Evolutionary conservation across 176 grass and related monocot species (phyloP).

Genomic region (Oropetium thomaeum): DNA sequence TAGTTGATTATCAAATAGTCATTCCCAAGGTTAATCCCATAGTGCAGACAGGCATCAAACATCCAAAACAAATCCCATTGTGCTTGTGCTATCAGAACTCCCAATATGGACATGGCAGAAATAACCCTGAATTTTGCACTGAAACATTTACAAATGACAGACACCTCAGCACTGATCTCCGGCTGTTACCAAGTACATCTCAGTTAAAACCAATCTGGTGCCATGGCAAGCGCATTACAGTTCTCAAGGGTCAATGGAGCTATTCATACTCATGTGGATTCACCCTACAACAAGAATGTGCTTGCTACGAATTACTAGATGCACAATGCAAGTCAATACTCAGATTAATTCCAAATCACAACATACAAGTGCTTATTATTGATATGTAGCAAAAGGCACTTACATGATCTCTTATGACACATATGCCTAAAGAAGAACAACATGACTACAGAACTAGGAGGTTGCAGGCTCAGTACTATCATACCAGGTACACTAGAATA

Average conservation of each 20-base stretch:
- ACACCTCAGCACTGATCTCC: neutral
- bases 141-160: neutral
- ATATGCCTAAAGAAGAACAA: slow-evolving; percentile 21
- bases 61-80: neutral
- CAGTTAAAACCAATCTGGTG: neutral
- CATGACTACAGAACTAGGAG: slow-evolving; percentile 19
- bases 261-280: too few species aligned
- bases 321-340: neutral
- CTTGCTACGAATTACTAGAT: neutral
- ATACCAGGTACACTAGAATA: slow-evolving; percentile 31
- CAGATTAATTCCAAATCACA: slow-evolving; percentile 13
- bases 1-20: too few species aligned
- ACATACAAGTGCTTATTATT: slow-evolving; percentile 44
- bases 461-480: slow-evolving; percentile 14
- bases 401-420: slow-evolving; percentile 26
- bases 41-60: neutral
- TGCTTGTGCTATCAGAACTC: neutral
- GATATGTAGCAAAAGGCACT: slow-evolving; percentile 35
- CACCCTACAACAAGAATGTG: neutral
- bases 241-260: neutral
- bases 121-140: neutral
- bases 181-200: neutral
- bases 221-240: neutral
- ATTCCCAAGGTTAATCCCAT: neutral
- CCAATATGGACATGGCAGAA: neutral